phyloP scores from a whole-genome alignment of 345 rosid genomes.

The Firmiana major region DNA sequence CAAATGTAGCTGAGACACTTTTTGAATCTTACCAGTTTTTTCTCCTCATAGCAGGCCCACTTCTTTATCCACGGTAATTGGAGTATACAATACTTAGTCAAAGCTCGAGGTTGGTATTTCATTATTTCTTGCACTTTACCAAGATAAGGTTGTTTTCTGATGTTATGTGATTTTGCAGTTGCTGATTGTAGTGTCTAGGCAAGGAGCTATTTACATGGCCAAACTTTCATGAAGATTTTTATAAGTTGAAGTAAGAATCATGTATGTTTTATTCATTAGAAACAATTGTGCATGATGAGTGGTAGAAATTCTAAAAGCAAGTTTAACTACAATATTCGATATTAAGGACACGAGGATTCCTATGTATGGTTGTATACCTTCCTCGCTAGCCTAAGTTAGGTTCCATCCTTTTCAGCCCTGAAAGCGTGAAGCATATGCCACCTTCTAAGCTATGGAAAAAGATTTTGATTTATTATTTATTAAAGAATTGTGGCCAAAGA shows the following conservation, averaged over 20 bases:
- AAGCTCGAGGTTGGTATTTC: constrained; percentile 46
- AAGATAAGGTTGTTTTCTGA: constrained; percentile 19
- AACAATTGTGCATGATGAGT: neutral
- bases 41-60: constrained; percentile 39
- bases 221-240: neutral
- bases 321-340: neutral
- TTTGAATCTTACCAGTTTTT: neutral
- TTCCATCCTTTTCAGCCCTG: too few relatives aligned
- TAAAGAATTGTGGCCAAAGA: too few relatives aligned
- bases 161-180: constrained; percentile 41
- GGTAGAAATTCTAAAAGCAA: neutral
- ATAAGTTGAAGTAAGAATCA: neutral
- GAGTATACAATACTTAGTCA: constrained; percentile 34
- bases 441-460: too few relatives aligned
- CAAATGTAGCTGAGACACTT: constrained; percentile 5
- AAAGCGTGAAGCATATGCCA: too few relatives aligned
- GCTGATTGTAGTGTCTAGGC: constrained; percentile 38
- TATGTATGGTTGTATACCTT: neutral
- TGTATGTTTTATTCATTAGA: constrained; percentile 3
- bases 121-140: constrained; percentile 1
- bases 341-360: neutral
- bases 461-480: too few relatives aligned
- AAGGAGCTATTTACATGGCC: neutral
- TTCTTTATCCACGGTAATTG: constrained; percentile 30
- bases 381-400: too few relatives aligned